A percentile compares a stretch with the other conserved stretches of the same genome.
These are phyloP conservation scores for Corinectria fuckeliana DNA, from an alignment of 2,329 filamentous ascomycete genomes.

Conservation along the genomic window DNA sequence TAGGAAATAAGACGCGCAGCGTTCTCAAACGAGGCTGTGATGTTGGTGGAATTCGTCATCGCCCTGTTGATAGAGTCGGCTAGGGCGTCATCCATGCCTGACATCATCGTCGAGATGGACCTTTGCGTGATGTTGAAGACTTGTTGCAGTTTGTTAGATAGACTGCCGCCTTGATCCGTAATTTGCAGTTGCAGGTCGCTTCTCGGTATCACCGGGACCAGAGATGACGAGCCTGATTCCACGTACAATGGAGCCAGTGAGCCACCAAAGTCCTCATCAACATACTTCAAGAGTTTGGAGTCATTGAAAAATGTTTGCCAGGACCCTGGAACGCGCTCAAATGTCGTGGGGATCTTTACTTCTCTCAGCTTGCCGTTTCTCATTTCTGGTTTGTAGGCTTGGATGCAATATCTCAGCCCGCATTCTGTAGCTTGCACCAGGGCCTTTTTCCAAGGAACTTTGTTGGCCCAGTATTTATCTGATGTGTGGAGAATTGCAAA, in stretches of 20 bases:
- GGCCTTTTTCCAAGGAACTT: background rate
- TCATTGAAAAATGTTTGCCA: background rate
- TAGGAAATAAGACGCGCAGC: background rate
- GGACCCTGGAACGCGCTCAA: background rate
- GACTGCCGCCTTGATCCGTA: background rate
- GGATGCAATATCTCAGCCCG: slow-evolving; percentile 1
- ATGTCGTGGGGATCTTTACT: background rate
- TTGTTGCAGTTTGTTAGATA: background rate
- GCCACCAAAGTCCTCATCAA: background rate
- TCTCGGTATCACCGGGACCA: background rate
- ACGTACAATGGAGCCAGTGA: background rate
- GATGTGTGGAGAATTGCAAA: background rate
- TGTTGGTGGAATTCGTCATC: background rate
- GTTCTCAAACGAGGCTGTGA: background rate
- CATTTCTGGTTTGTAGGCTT: background rate
- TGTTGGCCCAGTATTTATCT: background rate
- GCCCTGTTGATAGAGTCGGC: background rate
- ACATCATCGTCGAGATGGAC: slow-evolving; percentile 1
- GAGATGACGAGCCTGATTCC: background rate
- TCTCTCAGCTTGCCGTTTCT: background rate
- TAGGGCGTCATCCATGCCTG: background rate
- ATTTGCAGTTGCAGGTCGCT: background rate
- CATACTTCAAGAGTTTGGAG: background rate
- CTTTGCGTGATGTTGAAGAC: background rate
- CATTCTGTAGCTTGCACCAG: slow-evolving; percentile 5